These are phyloP conservation scores for Eutypella sp. DNA, from an alignment of 2,329 filamentous ascomycete species.

Conservation along the genomic window DNA sequence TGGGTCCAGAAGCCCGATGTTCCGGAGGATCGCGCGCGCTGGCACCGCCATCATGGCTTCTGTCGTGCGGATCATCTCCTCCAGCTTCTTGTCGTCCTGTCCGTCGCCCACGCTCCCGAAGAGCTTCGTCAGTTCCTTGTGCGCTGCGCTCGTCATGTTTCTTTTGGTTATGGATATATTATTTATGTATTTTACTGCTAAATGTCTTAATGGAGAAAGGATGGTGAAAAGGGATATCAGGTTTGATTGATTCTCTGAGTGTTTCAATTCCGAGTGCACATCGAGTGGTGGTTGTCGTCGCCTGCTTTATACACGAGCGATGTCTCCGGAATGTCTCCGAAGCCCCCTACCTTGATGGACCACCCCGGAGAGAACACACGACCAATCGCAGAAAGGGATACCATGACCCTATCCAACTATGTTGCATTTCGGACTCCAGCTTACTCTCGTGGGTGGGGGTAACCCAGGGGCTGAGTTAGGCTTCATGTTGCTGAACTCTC, in stretches of 20 bases:
- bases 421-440: not conserved
- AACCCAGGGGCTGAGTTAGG: too few relatives aligned
- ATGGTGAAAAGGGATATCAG: too few relatives aligned
- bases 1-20: slow-evolving; percentile 26
- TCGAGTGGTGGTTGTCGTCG: not conserved
- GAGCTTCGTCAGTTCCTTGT: slow-evolving; percentile 16
- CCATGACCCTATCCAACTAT: not conserved
- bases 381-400: not conserved
- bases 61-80: slow-evolving; percentile 11
- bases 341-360: not conserved
- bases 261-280: not conserved
- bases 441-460: too few relatives aligned
- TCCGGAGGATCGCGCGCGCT: slow-evolving; percentile 20
- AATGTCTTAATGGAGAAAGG: too few relatives aligned
- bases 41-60: slow-evolving; percentile 18
- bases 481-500: too few relatives aligned
- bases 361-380: not conserved
- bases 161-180: too few relatives aligned
- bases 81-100: slow-evolving; percentile 11
- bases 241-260: too few relatives aligned
- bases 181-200: too few relatives aligned
- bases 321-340: slow-evolving; percentile 15
- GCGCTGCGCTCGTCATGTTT: slow-evolving; percentile 12
- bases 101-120: slow-evolving; percentile 7
- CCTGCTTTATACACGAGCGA: slow-evolving; percentile 5